Evolutionary conservation across 208 protist species (phyloP).

Genomic region (Wallacemonas sp.): DNA sequence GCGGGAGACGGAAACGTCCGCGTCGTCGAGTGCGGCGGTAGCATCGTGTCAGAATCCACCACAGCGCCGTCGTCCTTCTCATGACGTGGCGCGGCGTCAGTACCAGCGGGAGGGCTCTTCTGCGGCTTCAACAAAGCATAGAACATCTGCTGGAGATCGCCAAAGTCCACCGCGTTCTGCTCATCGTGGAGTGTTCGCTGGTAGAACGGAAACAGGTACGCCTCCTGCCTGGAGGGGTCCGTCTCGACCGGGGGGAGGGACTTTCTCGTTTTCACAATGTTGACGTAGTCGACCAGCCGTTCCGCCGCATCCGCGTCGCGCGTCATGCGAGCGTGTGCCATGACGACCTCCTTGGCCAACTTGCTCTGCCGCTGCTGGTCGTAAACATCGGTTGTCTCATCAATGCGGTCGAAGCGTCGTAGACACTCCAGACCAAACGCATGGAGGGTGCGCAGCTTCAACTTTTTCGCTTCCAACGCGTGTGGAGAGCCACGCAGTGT

Average conservation of each 20-base stretch:
- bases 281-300: slow-evolving; percentile 64
- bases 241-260: slow-evolving; percentile 35
- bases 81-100: background rate
- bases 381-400: slow-evolving; percentile 49
- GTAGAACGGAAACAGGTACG: slow-evolving; percentile 76
- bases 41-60: no score
- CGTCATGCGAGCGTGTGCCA: slow-evolving; percentile 39
- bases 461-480: slow-evolving; percentile 12
- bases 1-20: slow-evolving; percentile 25
- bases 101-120: background rate
- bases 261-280: slow-evolving; percentile 68
- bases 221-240: slow-evolving; percentile 57
- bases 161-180: slow-evolving; percentile 80
- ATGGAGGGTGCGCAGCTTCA: slow-evolving; percentile 88
- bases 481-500: slow-evolving; percentile 34
- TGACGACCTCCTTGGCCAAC: slow-evolving; percentile 58
- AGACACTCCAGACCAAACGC: slow-evolving; percentile 83
- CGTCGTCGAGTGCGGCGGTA: background rate
- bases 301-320: slow-evolving; percentile 52
- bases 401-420: slow-evolving; percentile 59
- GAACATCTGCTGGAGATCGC: slow-evolving; percentile 81
- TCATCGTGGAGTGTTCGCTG: slow-evolving; percentile 68
- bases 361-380: slow-evolving; percentile 58
- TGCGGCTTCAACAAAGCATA: slow-evolving; percentile 51
- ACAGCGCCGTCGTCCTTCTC: background rate